Base-by-base conservation (phyloP, 2,329 filamentous ascomycete genomes). In the Paraphaeosphaeria minitans region DNA sequence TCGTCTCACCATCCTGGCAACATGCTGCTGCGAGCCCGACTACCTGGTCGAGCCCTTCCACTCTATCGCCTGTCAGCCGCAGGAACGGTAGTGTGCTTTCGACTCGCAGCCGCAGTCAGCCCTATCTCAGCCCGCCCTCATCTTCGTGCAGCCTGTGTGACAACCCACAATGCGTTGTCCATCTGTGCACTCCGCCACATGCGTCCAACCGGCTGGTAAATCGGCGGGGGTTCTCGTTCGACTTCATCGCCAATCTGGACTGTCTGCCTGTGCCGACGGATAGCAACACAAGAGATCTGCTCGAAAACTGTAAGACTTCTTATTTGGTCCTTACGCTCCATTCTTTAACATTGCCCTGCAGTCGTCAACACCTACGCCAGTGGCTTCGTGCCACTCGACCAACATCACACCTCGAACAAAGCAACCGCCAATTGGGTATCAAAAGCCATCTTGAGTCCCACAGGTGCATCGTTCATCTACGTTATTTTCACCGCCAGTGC, bases 381-480 rank as follows among this genome's bases (percentile, higher is more conserved):
- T 21, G 58, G 56, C 14, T 57, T 74, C 5, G 58, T 75, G 57
- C 72, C 73, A 9, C 46, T 75, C 37, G 73, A 75, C 54, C 54
- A 61, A 2, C 64, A 68, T 50, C 58, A 63, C 24, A 52, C 56
- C 12, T 72, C 71, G 1, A 61, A 59, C 22, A 42, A 24, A 43
- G 56, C 61, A n/a, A 68, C 64, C 5, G 65, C 63, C 21, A 47
- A 67, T 31, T 76, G 72, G 72, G 56, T 75, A n/a, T 51, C 63
- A 19, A 58, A 50, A 9, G 66, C 66, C 24, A 58, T 76, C 8
- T 54, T 60, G 27, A 70, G 68, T 53, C 45, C 59, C 1, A 65
- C 65, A 8, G 70, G 70, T 3, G 66, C 67, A 21, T 66, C 72
- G 0, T 75, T 73, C 56, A 69, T 72, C 9, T 72, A 74, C 57